Base-by-base conservation (phyloP, 129 eudicot species). In the Chrysanthemum lavandulifolium region DNA sequence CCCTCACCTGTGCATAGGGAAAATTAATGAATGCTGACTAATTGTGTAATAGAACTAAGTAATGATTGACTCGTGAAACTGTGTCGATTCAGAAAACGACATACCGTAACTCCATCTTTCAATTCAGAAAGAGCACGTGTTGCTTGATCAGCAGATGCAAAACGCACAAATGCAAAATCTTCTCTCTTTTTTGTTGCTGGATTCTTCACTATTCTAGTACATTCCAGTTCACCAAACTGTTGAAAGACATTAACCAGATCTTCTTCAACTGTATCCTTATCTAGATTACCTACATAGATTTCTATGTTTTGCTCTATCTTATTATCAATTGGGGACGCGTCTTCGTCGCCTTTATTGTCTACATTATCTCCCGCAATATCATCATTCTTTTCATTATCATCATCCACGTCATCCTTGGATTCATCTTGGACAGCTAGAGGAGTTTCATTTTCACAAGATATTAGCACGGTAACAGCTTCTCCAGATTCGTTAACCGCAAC, bases 101-200 rank as follows among this genome's bases (percentile, higher is more conserved):
- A 18, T 76, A 82, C 87, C 87, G 79, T 79, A 72, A 76, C 49
- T 67, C 87, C 86, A 65, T 79, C 86, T 78, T 79, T 79, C 73
- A 83, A 83, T 51, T 83, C 83, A 66, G 73, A 79, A 71, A 83
- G 86, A 71, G 83, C 86, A 52, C 33, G 65, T 10, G 60, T 83
- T 14, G 86, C 78, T 58, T 79, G 76, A 73, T 79, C 79, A 2
- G 55, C 63, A 45, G 79, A 61, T 15, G 81, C 83, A 75, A 79
- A 83, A 52, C 76, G 80, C 31, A 83, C 59, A 51, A 83, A 79
- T 45, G 73, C 86, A 75, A 70, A 83, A 31, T 81, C 86, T 83
- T 79, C 71, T 69, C 83, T 79, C 76, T 79, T 83, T 23, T 83
- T 83, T 65, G 76, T 23, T 62, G 47, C 54, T 65, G 81, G 50